A percentile compares a stretch with the other conserved stretches of the same genome.
phyloP scores from a whole-genome alignment of 225 moss, liverwort and hornwort species.

The Anthoceros angustus region DNA sequence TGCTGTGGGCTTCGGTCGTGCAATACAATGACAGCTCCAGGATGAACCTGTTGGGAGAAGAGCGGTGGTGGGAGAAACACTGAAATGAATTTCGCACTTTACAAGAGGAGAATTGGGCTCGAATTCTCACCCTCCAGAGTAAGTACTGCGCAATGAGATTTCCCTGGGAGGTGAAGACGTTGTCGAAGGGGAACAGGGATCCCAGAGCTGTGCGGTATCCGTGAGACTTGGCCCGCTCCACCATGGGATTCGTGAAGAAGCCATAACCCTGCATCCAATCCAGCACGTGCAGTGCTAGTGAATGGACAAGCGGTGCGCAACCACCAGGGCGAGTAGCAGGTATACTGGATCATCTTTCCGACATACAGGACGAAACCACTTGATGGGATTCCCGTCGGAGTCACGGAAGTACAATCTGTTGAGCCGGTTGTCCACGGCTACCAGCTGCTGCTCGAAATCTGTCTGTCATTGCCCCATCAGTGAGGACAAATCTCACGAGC shows the following conservation, averaged over 20 bases:
- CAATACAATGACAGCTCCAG: constrained; percentile 41
- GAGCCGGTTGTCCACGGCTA: constrained; percentile 22
- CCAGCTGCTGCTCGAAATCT: constrained; percentile 28
- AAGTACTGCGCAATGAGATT: constrained; percentile 27
- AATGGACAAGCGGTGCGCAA: too few relatives aligned
- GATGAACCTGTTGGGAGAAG: constrained; percentile 28
- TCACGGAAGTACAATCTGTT: constrained; percentile 19
- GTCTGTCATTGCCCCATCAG: constrained; percentile 7
- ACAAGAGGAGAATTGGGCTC: neutral
- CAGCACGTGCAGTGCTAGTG: too few relatives aligned
- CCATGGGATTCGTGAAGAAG: constrained; percentile 33
- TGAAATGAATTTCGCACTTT: neutral
- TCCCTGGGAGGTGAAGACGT: constrained; percentile 37
- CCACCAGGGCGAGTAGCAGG: too few relatives aligned
- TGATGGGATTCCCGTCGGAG: constrained; percentile 20
- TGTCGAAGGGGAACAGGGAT: constrained; percentile 46
- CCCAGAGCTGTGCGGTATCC: constrained; percentile 49
- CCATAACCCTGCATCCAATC: constrained; percentile 35
- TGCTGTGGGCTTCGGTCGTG: constrained; percentile 34
- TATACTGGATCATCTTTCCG: neutral
- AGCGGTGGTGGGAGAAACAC: neutral
- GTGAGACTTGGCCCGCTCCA: constrained; percentile 23
- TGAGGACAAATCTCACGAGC: constrained; percentile 9
- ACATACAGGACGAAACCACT: constrained; percentile 53
- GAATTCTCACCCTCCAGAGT: constrained; percentile 50